A percentile compares a stretch with the other conserved stretches of the same genome.
These are phyloP conservation scores for Clitoria ternatea DNA, from an alignment of 306 rosid genomes.

Conservation along the genomic window DNA sequence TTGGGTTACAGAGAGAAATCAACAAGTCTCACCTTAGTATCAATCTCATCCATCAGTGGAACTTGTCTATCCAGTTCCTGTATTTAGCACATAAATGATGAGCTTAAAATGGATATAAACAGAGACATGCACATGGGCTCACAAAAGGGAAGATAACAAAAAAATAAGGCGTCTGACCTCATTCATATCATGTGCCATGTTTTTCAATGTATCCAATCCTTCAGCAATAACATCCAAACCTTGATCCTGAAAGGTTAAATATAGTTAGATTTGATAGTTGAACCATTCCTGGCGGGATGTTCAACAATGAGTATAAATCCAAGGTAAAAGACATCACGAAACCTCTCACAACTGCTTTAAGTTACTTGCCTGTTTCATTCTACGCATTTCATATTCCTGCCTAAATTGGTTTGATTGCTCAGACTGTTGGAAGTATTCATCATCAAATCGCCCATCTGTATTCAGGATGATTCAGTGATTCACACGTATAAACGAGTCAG, in stretches of 20 bases:
- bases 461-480: constrained; percentile 22
- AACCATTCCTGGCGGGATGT: neutral
- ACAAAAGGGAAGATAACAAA: constrained; percentile 1
- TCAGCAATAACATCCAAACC: constrained; percentile 91
- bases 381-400: constrained; percentile 95
- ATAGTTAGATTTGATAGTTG: constrained; percentile 16
- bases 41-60: constrained; percentile 98
- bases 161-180: constrained; percentile 55
- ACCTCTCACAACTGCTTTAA: constrained; percentile 1
- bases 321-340: neutral
- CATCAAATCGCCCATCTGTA: constrained; percentile 79
- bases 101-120: neutral
- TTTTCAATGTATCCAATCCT: constrained; percentile 88
- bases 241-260: constrained; percentile 68
- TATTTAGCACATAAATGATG: constrained; percentile 20
- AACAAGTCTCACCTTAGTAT: constrained; percentile 64
- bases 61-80: constrained; percentile 98
- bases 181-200: constrained; percentile 97
- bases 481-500: constrained; percentile 9
- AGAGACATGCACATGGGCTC: neutral
- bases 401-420: constrained; percentile 81
- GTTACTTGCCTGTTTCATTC: constrained; percentile 64
- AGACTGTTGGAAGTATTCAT: constrained; percentile 69
- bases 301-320: neutral
- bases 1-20: neutral